Evolutionary conservation across 2,329 filamentous ascomycete species (phyloP), one percentile per base, ranked within the genome.

Genomic region (Aspergillus neotritici): DNA sequence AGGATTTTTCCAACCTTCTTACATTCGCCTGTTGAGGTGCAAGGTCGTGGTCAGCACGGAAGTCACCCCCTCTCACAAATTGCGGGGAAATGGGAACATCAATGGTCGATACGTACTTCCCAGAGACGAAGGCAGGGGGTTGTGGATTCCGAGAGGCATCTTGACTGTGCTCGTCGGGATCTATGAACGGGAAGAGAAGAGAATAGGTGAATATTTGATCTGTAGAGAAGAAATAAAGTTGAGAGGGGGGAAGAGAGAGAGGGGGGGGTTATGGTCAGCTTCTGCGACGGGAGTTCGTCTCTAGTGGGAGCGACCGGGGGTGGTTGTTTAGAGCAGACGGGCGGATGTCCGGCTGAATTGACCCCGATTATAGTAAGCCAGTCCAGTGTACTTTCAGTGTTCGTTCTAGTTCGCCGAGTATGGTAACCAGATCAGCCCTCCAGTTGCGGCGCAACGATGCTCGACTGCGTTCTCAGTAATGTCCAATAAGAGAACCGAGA

Each of bases 1-100:
- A 98, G 79, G 61, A 97, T 97, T 76, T 94, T 95, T 63, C 86
- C 86, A 64, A 89, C 93, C 72, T 98, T 98, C 69, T 86, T 93
- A 73, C 93, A 97, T 74, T 98, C 93, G 74, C 88, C 91, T 96
- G 68, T 55, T 46, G 37, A 55, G 46, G 38, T 45, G 43, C 53
- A 39, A 44, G 41, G 15, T 40, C 40, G 58, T 64, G 48, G 65
- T 68, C 61, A 64, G 59, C 55, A 53, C 47, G 43, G 44, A 34
- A 45, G 40, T 46, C 52, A 25, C 37, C 43, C 30, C 43, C 41
- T 51, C 50, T 51, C 35, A 43, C 40, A 45, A 44, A 60, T 52
- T 64, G 62, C 60, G 63, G 63, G 57, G 62, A 59, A 61, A 49
- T 38, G 43, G 40, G 42, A 48, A 46, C 39, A 37, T 37, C 37